These are phyloP conservation scores for Acer campestre DNA, from an alignment of 345 rosid species.

Conservation along the genomic window DNA sequence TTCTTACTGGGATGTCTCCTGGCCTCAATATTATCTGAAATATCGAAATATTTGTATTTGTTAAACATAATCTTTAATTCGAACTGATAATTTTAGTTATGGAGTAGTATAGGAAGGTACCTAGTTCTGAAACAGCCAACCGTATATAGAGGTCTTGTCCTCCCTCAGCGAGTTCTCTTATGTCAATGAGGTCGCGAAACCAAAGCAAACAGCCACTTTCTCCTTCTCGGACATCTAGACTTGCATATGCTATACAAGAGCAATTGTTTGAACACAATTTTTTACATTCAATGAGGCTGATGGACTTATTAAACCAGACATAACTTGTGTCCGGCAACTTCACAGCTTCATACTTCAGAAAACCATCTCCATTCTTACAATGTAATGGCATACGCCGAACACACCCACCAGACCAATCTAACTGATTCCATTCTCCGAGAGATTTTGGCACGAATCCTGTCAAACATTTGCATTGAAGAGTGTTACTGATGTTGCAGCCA, in stretches of 20 bases:
- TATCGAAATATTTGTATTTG: background rate
- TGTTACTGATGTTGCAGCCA: constrained; percentile 34
- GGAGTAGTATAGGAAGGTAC: constrained; percentile 13
- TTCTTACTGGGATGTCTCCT: background rate
- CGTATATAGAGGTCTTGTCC: constrained; percentile 32
- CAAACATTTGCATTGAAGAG: constrained; percentile 44
- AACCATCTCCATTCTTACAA: constrained; percentile 37
- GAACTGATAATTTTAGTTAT: no score
- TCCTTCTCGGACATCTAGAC: constrained; percentile 31
- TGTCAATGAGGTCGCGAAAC: constrained; percentile 42
- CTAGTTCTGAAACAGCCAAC: constrained; percentile 41
- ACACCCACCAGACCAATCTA: constrained; percentile 49
- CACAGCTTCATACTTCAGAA: constrained; percentile 26
- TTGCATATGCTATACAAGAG: constrained; percentile 55
- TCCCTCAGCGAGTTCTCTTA: constrained; percentile 23
- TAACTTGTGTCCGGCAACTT: constrained; percentile 49
- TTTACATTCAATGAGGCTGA: constrained; percentile 42
- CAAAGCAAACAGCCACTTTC: constrained; percentile 56
- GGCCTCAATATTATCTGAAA: background rate
- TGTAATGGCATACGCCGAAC: constrained; percentile 33
- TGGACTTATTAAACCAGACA: constrained; percentile 28
- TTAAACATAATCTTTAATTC: no score
- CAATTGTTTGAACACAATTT: constrained; percentile 44
- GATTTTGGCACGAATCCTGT: constrained; percentile 45
- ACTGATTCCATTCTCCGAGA: constrained; percentile 34